Percentiles rank a stretch among this genome's conserved stretches.
Evolutionary conservation across 2,329 filamentous ascomycete genomes (phyloP).

Genomic region (Alternaria sp.): DNA sequence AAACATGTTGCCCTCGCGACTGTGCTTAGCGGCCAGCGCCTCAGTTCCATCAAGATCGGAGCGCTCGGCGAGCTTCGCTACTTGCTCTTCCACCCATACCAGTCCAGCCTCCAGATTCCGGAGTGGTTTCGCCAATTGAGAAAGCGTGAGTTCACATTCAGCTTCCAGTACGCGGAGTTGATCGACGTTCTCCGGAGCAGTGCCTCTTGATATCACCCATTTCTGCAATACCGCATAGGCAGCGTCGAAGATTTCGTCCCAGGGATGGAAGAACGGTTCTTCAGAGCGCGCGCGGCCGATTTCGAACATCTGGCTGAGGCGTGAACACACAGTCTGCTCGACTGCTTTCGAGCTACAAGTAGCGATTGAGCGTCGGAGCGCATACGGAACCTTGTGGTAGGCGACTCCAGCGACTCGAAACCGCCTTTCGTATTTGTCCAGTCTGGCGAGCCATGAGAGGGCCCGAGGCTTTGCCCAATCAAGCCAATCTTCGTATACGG

Average conservation of each 20-base stretch:
- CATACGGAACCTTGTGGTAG: conserved; percentile 9
- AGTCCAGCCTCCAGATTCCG: not conserved
- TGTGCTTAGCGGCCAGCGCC: not conserved
- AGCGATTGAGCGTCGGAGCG: not conserved
- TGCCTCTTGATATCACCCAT: not conserved
- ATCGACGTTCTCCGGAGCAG: not conserved
- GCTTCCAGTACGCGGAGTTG: not conserved
- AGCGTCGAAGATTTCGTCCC: conserved; percentile 1
- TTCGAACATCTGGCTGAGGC: conserved; percentile 8
- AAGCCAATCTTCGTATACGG: conserved; percentile 10
- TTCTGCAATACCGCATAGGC: not conserved
- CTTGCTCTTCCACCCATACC: conserved; percentile 2
- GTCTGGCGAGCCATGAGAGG: conserved; percentile 1
- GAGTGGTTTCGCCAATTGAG: not conserved
- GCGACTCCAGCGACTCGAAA: conserved; percentile 5
- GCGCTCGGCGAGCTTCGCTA: not conserved
- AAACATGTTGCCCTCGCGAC: conserved; percentile 10
- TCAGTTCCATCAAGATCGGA: not conserved
- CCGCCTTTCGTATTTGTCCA: conserved; percentile 6
- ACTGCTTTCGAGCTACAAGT: not conserved
- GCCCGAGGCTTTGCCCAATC: conserved; percentile 1
- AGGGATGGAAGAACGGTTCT: conserved; percentile 8
- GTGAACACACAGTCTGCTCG: not conserved
- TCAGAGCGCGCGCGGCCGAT: not conserved
- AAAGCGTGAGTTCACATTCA: not conserved